Conservation (phyloP, 2,329 filamentous ascomycete genomes). For the Emericellopsis atlantica region DNA sequence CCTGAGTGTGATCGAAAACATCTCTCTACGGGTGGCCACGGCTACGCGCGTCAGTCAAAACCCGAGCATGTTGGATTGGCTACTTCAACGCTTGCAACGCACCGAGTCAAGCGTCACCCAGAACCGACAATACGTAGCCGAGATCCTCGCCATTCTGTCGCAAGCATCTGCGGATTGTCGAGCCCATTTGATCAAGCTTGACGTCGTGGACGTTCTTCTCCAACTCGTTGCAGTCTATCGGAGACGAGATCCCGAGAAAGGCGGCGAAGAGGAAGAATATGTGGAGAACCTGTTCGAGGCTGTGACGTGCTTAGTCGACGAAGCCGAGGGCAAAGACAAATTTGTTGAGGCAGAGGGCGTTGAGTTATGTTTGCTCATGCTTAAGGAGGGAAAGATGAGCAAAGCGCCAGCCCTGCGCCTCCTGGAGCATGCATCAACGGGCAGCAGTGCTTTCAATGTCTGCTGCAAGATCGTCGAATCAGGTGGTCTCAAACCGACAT, state of each 20-base stretch:
- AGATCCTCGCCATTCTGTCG: conserved; percentile 79
- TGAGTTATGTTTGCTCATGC: conserved; percentile 83
- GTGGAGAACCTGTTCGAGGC: conserved; percentile 89
- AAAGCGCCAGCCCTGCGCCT: conserved; percentile 67
- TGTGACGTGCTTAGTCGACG: conserved; percentile 68
- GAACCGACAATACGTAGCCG: conserved; percentile 91
- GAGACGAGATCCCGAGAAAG: conserved; percentile 72
- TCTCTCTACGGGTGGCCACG: conserved; percentile 58
- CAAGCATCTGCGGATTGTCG: conserved; percentile 62
- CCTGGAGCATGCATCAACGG: conserved; percentile 65
- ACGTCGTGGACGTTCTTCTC: conserved; percentile 69
- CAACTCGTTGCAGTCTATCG: conserved; percentile 78
- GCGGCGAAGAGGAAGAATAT: conserved; percentile 85
- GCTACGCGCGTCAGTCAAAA: conserved; percentile 63
- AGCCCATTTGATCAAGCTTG: conserved; percentile 45
- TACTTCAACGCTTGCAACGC: conserved; percentile 59
- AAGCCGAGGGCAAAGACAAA: conserved; percentile 59
- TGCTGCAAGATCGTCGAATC: conserved; percentile 71
- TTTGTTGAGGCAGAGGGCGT: conserved; percentile 86
- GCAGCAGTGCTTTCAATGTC: conserved; percentile 37
- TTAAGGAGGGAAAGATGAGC: conserved; percentile 77
- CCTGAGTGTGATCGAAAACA: conserved; percentile 70
- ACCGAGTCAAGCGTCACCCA: conserved; percentile 61
- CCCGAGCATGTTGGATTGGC: conserved; percentile 59
- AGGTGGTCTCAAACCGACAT: conserved; percentile 72